These are phyloP conservation scores for Eimeria falciformis DNA, from an alignment of 169 alveolate genomes.

Conservation along the genomic window DNA sequence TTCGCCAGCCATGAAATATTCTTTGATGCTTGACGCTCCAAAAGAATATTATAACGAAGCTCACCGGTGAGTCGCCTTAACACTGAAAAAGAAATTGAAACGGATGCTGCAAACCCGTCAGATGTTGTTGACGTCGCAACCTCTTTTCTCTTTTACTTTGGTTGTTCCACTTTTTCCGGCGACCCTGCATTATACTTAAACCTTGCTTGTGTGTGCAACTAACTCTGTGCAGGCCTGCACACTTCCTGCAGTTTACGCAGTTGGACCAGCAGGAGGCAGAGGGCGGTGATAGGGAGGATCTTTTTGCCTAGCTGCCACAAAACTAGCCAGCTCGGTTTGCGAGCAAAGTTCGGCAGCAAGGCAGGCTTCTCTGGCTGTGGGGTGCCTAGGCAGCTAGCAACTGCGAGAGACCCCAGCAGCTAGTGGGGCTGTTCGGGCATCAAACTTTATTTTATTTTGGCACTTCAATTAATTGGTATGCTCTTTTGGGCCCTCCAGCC, in stretches of 20 bases:
- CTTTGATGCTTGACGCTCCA: slow-evolving; percentile 95
- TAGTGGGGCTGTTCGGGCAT: no score
- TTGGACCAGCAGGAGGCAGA: slow-evolving; percentile 79
- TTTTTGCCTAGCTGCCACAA: slow-evolving; percentile 65
- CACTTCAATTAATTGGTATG: no score
- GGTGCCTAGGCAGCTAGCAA: not conserved
- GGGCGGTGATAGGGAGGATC: slow-evolving; percentile 82
- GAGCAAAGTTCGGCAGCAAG: not conserved
- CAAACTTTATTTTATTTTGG: no score
- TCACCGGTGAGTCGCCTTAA: slow-evolving; percentile 96
- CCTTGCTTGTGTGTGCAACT: not conserved
- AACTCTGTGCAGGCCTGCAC: slow-evolving; percentile 78
- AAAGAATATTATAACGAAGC: slow-evolving; percentile 97
- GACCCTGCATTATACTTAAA: not conserved
- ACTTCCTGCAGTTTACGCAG: slow-evolving; percentile 85
- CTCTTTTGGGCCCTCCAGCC: no score
- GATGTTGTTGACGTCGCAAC: no score
- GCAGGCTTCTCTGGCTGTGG: not conserved
- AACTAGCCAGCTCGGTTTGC: not conserved
- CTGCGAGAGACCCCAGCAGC: not conserved
- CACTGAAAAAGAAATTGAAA: no score
- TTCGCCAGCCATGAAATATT: slow-evolving; percentile 94
- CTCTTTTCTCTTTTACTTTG: not conserved
- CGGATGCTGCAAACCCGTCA: no score
- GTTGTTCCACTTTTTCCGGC: not conserved